Evolutionary conservation across 305 asterid species (phyloP), one percentile per base, ranked within the genome.

Genomic region (Fraxinus xanthoxyloides): DNA sequence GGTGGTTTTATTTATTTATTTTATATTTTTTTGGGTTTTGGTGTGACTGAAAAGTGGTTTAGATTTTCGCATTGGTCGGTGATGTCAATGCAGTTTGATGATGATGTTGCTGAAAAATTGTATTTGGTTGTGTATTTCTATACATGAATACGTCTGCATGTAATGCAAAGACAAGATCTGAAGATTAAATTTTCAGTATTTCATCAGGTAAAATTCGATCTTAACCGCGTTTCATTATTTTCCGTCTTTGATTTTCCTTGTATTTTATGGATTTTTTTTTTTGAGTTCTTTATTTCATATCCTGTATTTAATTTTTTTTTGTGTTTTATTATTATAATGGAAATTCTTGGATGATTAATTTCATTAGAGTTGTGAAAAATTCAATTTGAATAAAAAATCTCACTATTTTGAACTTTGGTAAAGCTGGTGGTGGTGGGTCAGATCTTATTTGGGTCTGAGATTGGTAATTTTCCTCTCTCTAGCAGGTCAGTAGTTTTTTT

Each of bases 161-260:
- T 80, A 80, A 88, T 78, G 90, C 85, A 81, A 84, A 77, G 75
- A 75, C 88, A 86, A 91, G 95, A 92, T 93, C 92, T 92, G 85
- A 79, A 79, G 86, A 77, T 87, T 86, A 78, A 77, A 54, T 87
- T 23, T 36, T 28, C 74, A 80, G 84, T 85, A 77, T 85, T 85
- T 78, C 38, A 36, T 81, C 81, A 85, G 95, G 94, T 91, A 85
- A 43, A 63, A 56, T 23, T 72, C 77, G 0, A 81, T 35, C 43
- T 81, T 40, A 19, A 17, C 65, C 67, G 77, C 80, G 48, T 85
- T 36, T 70, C 56, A 5, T 51, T 7, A 13, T 46, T 82, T 9
- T 72, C 43, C 0, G 26, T 46, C 46, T 74, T 54, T 74, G 83
- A 77, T 38, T 75, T 80, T 72, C 43, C 0, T 32, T 59, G 72